Evolutionary conservation across 2,329 filamentous ascomycete species (phyloP).

Genomic region (Massarina eburnea): DNA sequence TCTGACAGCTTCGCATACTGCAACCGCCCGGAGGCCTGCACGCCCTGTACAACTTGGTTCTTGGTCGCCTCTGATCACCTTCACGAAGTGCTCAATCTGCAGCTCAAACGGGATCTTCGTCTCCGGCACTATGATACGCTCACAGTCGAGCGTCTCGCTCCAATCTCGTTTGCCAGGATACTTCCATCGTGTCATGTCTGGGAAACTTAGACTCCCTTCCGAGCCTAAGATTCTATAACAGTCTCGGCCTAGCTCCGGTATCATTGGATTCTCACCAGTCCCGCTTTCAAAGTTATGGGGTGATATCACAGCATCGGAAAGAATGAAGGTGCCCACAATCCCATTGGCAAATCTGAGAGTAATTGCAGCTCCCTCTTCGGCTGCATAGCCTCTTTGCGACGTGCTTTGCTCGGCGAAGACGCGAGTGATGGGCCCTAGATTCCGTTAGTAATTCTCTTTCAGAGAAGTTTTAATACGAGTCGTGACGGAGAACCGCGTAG

Average conservation of each 20-base stretch:
- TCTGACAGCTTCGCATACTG: constrained; percentile 56
- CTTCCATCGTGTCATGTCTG: constrained; percentile 55
- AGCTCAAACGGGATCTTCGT: constrained; percentile 53
- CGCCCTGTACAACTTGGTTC: constrained; percentile 51
- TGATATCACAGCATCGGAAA: constrained; percentile 55
- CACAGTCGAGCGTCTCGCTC: constrained; percentile 40
- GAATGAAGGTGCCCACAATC: constrained; percentile 59
- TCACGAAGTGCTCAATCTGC: constrained; percentile 56
- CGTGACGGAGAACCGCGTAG: too few relatives aligned
- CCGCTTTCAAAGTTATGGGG: constrained; percentile 60
- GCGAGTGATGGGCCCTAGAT: constrained; percentile 53
- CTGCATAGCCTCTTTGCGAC: constrained; percentile 50
- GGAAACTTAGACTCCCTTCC: constrained; percentile 55
- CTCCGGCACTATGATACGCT: constrained; percentile 34
- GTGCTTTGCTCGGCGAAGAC: constrained; percentile 54
- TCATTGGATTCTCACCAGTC: constrained; percentile 60
- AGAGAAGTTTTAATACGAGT: too few relatives aligned
- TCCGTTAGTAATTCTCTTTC: too few relatives aligned
- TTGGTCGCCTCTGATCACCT: constrained; percentile 49
- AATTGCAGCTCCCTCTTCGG: constrained; percentile 60
- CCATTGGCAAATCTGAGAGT: constrained; percentile 57
- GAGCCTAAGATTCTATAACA: constrained; percentile 61
- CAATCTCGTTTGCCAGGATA: constrained; percentile 50
- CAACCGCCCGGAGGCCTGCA: constrained; percentile 55
- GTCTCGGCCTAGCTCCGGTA: constrained; percentile 47